Percentiles rank a stretch among this genome's conserved stretches.
phyloP scores from a whole-genome alignment of 75 land plant species.

The Azolla pinnata region DNA sequence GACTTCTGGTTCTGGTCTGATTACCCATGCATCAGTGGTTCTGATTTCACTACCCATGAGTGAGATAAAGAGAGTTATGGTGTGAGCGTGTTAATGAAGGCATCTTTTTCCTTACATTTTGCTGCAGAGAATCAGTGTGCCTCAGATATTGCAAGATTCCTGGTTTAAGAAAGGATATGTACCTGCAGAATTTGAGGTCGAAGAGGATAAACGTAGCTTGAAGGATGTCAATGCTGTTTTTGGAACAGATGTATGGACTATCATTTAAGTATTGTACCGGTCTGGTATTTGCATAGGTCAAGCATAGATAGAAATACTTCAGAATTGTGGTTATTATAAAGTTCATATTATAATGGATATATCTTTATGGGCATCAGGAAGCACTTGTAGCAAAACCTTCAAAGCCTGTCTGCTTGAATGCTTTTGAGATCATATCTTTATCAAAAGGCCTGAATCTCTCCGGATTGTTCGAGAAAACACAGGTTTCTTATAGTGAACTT shows the following conservation, averaged over 20 bases:
- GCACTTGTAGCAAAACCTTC: constrained; percentile 16
- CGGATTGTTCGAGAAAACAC: constrained; percentile 39
- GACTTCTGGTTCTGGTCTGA: no score
- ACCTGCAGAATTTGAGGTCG: constrained; percentile 1
- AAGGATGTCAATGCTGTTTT: constrained; percentile 25
- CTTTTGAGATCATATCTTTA: constrained; percentile 63
- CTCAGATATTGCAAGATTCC: constrained; percentile 37
- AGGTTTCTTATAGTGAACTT: constrained; percentile 11
- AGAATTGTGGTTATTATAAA: not conserved
- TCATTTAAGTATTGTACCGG: not conserved
- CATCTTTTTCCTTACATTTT: not conserved
- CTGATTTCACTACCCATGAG: no score
- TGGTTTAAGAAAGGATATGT: constrained; percentile 46
- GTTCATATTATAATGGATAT: not conserved
- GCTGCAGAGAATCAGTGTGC: constrained; percentile 30
- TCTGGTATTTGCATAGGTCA: not conserved
- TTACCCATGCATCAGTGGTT: no score
- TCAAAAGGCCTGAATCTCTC: constrained; percentile 60
- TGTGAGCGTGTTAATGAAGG: not conserved
- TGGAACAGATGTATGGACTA: constrained; percentile 3
- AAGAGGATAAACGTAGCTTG: constrained; percentile 10
- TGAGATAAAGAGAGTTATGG: not conserved
- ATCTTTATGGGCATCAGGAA: constrained; percentile 10
- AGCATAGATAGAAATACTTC: not conserved
- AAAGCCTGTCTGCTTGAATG: constrained; percentile 40